A percentile compares a stretch with the other conserved stretches of the same genome.
These are phyloP conservation scores for Strobilomyces dryophilus DNA, from an alignment of 768 basidiomycete genomes.

Conservation along the genomic window DNA sequence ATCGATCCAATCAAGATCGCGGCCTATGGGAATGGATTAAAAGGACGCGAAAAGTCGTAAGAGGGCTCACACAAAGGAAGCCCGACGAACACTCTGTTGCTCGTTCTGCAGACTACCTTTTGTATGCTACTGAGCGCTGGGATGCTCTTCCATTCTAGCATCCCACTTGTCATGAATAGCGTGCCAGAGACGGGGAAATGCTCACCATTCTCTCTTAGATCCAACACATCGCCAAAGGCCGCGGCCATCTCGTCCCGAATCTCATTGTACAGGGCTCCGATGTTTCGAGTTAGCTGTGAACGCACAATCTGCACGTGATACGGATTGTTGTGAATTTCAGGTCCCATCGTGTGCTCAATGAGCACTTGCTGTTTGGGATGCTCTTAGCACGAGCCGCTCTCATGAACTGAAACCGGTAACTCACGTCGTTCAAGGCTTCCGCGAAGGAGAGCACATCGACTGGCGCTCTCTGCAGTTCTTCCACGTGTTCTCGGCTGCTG, in stretches of 20 bases:
- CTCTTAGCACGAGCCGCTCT: background rate
- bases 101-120: background rate
- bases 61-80: background rate
- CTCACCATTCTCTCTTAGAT: background rate
- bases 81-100: background rate
- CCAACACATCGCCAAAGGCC: background rate
- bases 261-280: background rate
- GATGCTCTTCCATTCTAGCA: background rate
- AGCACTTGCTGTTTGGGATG: background rate
- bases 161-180: background rate
- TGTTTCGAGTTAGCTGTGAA: background rate
- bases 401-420: background rate
- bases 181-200: no score
- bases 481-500: background rate
- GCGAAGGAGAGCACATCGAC: background rate
- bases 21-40: background rate
- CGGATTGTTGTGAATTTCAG: background rate
- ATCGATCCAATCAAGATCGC: background rate
- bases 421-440: background rate
- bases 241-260: background rate
- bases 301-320: background rate
- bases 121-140: background rate
- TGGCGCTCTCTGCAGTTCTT: background rate
- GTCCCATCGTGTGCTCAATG: background rate
- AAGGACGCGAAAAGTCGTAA: background rate